Base-by-base conservation (phyloP, 148 eudicot genomes). In the Vaccinium macrocarpon region DNA sequence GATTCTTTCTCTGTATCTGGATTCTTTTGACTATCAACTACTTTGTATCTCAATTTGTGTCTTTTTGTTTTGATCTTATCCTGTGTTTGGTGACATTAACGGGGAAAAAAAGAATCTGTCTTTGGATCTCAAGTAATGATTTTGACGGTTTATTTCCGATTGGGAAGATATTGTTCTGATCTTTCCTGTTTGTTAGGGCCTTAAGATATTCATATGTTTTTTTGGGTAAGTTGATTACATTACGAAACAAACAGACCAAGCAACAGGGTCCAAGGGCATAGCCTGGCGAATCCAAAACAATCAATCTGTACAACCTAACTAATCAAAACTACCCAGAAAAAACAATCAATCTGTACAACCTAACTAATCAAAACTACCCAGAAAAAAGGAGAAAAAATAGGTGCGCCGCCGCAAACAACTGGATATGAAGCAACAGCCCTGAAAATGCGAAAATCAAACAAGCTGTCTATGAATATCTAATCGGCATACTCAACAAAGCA, bases 91-190 rank as follows among this genome's bases (percentile, higher is more conserved):
- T 64, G 18, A 57, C 76, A 2, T 25, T 27, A 56, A 25, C 8
- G 18, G 66, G 21, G 5, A 9, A 2, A 61, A 59, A 4, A 59
- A 61, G 21, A 64, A 8, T 8, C 8, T 68, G 1, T 23, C 52
- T 80, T 42, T 59, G 52, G 66, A 52, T 79, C 32, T 55, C 27
- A 57, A 29, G 82, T 57, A 18, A 46, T 56, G 81, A 78, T 8
- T 55, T 55, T 14, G 16, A 14, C 5, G 13, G 57, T 55, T 53
- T 55, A 3, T 55, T 55, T 12, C 4, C 18, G 16, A 3, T 55
- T 79, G 5, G 2, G 50, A 46, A 56, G 50, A 79, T 79, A 29
- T 35, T 79, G 55, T 9, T 55, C 0, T 79, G 27, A 68, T 59
- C 6, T 15, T 73, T 3, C 71, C 51, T 42, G 50, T 62, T 46